Evolutionary conservation across 768 basidiomycete species (phyloP).

Genomic region (Leccinum obscurum): DNA sequence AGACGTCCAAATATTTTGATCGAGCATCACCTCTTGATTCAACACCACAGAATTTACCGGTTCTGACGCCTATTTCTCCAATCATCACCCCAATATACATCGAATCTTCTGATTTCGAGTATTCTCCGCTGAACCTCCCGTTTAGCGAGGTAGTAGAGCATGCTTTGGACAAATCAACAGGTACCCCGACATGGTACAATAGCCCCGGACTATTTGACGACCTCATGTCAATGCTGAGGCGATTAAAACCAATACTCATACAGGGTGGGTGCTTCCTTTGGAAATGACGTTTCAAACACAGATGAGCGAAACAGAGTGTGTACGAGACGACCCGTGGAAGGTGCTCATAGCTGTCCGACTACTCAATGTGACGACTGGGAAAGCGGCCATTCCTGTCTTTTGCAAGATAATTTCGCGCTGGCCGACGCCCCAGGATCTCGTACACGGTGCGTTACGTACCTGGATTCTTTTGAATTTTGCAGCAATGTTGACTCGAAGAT

Average conservation of each 20-base stretch:
- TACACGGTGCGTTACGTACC: conserved; percentile 44
- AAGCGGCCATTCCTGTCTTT: conserved; percentile 64
- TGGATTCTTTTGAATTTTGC: neutral
- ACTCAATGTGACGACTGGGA: conserved; percentile 69
- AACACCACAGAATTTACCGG: neutral
- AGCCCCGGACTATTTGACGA: conserved; percentile 18
- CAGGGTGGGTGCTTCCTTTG: conserved; percentile 23
- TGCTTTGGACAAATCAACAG: neutral
- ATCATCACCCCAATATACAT: conserved; percentile 6
- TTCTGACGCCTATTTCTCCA: conserved; percentile 2
- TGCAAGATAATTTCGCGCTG: conserved; percentile 55
- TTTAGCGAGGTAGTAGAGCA: neutral
- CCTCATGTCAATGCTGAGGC: conserved; percentile 27
- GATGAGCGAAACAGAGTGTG: conserved; percentile 38
- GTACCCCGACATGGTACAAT: neutral
- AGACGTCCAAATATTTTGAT: conserved; percentile 26
- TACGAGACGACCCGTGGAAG: conserved; percentile 65
- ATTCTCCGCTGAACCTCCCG: neutral
- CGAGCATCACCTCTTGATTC: neutral
- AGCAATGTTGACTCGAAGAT: neutral
- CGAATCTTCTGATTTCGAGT: conserved; percentile 9
- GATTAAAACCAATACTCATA: conserved; percentile 33
- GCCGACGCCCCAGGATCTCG: conserved; percentile 56
- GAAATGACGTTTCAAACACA: neutral
- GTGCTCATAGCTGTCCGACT: conserved; percentile 65